Evolutionary conservation across 768 basidiomycete species (phyloP), one percentile per base, ranked within the genome.

Genomic region (Terana coerulea): DNA sequence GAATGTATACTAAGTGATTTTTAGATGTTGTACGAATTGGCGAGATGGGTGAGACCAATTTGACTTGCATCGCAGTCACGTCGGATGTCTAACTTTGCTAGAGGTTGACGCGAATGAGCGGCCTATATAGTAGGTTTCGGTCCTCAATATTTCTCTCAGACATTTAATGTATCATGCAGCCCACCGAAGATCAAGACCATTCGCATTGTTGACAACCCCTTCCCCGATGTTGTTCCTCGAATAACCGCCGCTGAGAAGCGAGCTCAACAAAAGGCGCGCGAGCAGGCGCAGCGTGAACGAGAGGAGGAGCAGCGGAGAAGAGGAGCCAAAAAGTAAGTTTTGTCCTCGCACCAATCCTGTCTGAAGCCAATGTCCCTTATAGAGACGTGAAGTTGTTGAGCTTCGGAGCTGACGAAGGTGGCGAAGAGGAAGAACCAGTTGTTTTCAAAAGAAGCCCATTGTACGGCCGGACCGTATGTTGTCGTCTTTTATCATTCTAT

Each of bases 191-290:
- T 99, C 65, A 88, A 84, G 59, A 79, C 79, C 1, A 76, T 95
- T 25, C 81, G 84, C 9, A 88, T 99, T 46, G 64, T 92, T 26
- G 93, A 97, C 47, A 95, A 98, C 63, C 95, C 97, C 0, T 98
- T 97, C 65, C 81, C 86, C 48, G 95, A 98, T 63, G 97, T 98
- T 57, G 79, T 94, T 31, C 95, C 95, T 4, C 85, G 97, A 22
- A 99, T 98, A 54, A 99, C 97, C 1, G 93, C 94, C 1, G 91
- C 84, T 2, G 97, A 98, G 70, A 86, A 88, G 55, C 79, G 85
- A 34, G 85, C 76, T 0, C 97, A 99, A 64, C 86, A 86, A 55
- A 78, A 78, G 48, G 95, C 95, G 2, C 79, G 83, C 34, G 84
- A 91, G 62, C 76, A 82, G 54, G 84, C 80, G 1, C 85, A 85